A percentile compares a stretch with the other conserved stretches of the same genome.
phyloP scores from a whole-genome alignment of 176 grass and related monocot genomes.

The Chloris gayana region DNA sequence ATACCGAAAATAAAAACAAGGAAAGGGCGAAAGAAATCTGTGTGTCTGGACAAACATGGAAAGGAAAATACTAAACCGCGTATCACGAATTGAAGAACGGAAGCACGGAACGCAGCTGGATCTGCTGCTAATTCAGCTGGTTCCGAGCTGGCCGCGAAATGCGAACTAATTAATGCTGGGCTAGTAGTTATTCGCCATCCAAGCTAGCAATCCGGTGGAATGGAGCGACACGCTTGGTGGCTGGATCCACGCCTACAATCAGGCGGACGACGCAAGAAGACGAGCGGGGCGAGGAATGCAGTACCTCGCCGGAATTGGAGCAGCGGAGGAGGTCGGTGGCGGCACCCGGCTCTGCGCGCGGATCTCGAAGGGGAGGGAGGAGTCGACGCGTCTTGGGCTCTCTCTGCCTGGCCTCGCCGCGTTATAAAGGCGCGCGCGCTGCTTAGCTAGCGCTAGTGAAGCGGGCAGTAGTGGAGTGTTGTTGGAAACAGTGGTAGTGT shows the following conservation, averaged over 20 bases:
- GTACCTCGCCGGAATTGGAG: conserved; percentile 41
- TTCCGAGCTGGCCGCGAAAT: neutral
- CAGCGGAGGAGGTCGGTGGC: conserved; percentile 19
- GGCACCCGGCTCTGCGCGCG: neutral
- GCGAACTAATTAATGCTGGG: neutral
- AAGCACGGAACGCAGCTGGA: conserved; percentile 5
- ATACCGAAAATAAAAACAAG: conserved; percentile 12
- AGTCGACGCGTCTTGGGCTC: neutral
- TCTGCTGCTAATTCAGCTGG: conserved; percentile 38
- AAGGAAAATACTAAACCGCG: conserved; percentile 22
- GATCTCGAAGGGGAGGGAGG: conserved; percentile 40
- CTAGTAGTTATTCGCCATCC: neutral
- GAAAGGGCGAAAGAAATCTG: conserved; percentile 6
- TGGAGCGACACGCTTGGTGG: neutral
- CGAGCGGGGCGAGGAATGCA: conserved; percentile 31
- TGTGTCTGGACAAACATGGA: conserved; percentile 13
- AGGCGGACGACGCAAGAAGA: neutral
- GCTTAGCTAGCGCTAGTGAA: conserved; percentile 33
- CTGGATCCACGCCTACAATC: conserved; percentile 31
- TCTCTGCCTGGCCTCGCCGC: conserved; percentile 32
- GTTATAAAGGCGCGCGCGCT: conserved; percentile 46
- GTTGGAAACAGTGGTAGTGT: neutral
- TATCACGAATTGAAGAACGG: neutral
- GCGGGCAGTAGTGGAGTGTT: conserved; percentile 19
- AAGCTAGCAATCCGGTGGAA: neutral